Evolutionary conservation across 208 protist genomes (phyloP).

Genomic region (Trypanosomatidae sp.): DNA sequence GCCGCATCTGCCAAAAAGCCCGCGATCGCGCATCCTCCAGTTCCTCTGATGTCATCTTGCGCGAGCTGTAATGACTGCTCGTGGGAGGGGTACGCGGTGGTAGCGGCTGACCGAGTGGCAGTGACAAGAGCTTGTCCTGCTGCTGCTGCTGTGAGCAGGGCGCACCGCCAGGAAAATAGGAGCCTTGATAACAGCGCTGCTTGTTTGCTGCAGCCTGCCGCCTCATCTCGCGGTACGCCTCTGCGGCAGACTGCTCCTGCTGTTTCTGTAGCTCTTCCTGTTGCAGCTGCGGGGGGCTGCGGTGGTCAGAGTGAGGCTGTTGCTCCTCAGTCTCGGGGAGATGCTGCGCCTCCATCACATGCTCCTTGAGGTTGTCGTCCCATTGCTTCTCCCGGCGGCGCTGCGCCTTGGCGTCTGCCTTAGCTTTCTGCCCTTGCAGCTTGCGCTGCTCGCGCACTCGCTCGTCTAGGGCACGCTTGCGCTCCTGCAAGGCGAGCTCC

Average conservation of each 20-base stretch:
- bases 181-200: conserved; percentile 53
- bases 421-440: conserved; percentile 39
- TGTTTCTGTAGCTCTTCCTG: conserved; percentile 20
- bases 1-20: conserved; percentile 91
- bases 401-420: conserved; percentile 44
- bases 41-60: conserved; percentile 54
- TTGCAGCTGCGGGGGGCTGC: conserved; percentile 10
- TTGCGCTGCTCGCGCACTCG: conserved; percentile 68
- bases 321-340: conserved; percentile 28
- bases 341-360: conserved; percentile 27
- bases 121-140: background rate
- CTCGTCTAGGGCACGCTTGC: conserved; percentile 63
- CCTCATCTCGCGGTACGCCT: conserved; percentile 80
- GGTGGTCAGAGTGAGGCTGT: conserved; percentile 3
- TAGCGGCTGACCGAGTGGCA: conserved; percentile 35
- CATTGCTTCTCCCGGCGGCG: conserved; percentile 73
- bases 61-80: conserved; percentile 36
- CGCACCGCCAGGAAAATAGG: background rate
- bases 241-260: conserved; percentile 29
- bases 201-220: conserved; percentile 80
- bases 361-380: conserved; percentile 68
- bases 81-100: conserved; percentile 37
- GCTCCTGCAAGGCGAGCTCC: conserved; percentile 44
- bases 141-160: background rate
- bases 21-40: conserved; percentile 63